A percentile compares a stretch with the other conserved stretches of the same genome.
Conservation (phyloP, 768 basidiomycete genomes). For the Tremella yokohamensis region DNA sequence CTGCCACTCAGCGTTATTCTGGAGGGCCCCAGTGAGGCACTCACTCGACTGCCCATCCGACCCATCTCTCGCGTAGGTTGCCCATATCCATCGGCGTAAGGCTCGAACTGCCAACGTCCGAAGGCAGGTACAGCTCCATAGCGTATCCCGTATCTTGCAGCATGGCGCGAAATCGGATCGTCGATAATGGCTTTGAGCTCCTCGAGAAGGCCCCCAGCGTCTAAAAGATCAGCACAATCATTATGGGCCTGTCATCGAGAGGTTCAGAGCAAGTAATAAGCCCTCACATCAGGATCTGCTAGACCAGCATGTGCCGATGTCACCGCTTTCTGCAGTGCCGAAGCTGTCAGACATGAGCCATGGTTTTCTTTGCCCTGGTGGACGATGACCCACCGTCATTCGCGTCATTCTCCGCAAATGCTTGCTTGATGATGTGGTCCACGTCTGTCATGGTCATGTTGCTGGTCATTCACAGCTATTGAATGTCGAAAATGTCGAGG, state of each 20-base stretch:
- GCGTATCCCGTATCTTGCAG: conserved; percentile 51
- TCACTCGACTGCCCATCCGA: conserved; percentile 50
- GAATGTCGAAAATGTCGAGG: too few species aligned
- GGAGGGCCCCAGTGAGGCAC: conserved; percentile 10
- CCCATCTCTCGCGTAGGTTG: conserved; percentile 45
- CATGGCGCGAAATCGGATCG: conserved; percentile 44
- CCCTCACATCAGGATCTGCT: too few species aligned
- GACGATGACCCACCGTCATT: not conserved
- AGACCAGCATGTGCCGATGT: too few species aligned
- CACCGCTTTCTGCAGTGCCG: too few species aligned
- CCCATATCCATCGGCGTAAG: conserved; percentile 30
- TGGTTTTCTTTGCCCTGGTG: too few species aligned
- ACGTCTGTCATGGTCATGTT: conserved; percentile 9
- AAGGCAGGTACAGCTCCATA: conserved; percentile 46
- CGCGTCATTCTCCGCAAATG: conserved; percentile 27
- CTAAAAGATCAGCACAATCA: too few species aligned
- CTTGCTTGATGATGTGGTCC: conserved; percentile 21
- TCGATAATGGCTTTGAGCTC: conserved; percentile 23
- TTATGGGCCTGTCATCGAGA: too few species aligned
- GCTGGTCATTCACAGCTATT: too few species aligned
- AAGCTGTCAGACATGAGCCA: too few species aligned
- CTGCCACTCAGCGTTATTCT: conserved; percentile 17
- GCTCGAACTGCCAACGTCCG: not conserved
- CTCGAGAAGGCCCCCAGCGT: not conserved
- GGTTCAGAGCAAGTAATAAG: too few species aligned